Base-by-base conservation (phyloP, 2,329 filamentous ascomycete genomes). In the Seiridium cupressi region DNA sequence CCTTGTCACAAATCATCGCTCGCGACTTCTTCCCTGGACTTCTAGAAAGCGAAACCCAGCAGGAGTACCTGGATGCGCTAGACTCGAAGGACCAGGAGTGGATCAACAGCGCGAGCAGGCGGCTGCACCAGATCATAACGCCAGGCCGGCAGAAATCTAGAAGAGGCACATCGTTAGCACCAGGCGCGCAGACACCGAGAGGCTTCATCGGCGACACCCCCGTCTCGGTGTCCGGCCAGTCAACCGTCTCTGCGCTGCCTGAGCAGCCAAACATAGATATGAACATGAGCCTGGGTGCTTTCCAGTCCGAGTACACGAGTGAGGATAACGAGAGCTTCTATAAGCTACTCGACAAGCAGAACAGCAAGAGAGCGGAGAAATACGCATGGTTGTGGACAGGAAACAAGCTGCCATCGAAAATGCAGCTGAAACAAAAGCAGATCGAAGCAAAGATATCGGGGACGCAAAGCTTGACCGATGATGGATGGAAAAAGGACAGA, bases 271-370 rank as follows among this genome's bases (percentile, higher is more conserved):
- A 81, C 38, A 80, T 92, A 18, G 89, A 96, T 71, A 87, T 89
- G 47, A 89, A 89, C 66, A 87, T 98, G 80, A 93, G 89, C 61
- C 82, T 99, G 1, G 87, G 89, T 57, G 86, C 89, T 1, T 99
- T 97, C 69, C 95, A 99, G 71, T 84, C 90, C 3, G 94, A 91
- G 66, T 98, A 97, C 76, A 99, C 94, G 1, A 97, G 92, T 70
- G 95, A 99, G 74, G 95, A 99, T 73, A 98, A 98, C 71, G 95
- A 97, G 72, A 96, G 91, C 67, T 98, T 99, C 78, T 96, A 97
- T 75, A 90, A 89, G 67, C 81, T 99, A 1, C 80, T 98, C 35
- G 95, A 99, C 76, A 91, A 89, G 69, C 92, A 97, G 70, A 99
- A 97, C 70, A 83, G 88, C 62, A 94, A 93, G 73, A 86, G 84